Conservation (phyloP, 306 rosid genomes). For the Aeschynomene evenia region DNA sequence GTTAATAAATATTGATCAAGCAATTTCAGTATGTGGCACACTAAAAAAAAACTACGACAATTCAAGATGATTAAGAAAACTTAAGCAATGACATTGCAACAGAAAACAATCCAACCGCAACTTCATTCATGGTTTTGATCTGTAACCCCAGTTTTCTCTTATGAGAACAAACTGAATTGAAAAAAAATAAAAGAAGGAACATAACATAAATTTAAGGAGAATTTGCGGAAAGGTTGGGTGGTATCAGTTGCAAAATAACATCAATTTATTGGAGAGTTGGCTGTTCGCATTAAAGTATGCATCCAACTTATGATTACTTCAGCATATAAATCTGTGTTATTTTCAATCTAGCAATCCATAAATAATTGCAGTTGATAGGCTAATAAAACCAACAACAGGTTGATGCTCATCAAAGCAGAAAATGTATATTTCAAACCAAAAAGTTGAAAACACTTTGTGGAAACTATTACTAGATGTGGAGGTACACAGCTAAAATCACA, state of each 20-base stretch:
- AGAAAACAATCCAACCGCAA: constrained; percentile 11
- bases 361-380: background rate
- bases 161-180: constrained; percentile 5
- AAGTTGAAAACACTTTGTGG: background rate
- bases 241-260: background rate
- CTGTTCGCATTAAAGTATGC: background rate
- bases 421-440: background rate
- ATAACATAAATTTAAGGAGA: background rate
- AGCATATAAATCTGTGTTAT: background rate
- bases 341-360: background rate
- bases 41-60: background rate
- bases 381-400: constrained; percentile 19
- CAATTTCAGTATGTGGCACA: constrained; percentile 7
- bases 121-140: background rate
- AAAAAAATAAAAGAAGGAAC: background rate
- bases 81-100: background rate
- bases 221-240: background rate
- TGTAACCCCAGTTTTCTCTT: background rate
- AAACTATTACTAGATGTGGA: constrained; percentile 23
- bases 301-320: background rate
- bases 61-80: constrained; percentile 11
- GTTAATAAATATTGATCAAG: background rate
- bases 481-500: background rate
- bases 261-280: background rate
- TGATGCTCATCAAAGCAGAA: background rate